A percentile compares a stretch with the other conserved stretches of the same genome.
These are phyloP conservation scores for Linderina pennispora DNA, from an alignment of 192 early-diverging fungal species.

Conservation along the genomic window DNA sequence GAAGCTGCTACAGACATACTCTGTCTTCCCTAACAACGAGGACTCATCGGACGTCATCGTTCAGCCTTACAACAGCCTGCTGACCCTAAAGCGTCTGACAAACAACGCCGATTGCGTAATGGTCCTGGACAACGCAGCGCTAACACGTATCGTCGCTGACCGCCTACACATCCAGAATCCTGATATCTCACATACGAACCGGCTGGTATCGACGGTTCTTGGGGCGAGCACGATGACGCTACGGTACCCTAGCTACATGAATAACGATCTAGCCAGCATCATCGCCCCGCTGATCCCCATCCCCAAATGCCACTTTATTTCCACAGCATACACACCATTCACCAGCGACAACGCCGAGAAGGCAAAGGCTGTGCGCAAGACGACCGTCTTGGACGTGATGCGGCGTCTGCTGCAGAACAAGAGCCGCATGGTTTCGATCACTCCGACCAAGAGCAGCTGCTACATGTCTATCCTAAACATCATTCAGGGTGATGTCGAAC, in stretches of 20 bases:
- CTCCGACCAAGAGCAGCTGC: constrained; percentile 85
- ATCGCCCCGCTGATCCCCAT: constrained; percentile 95
- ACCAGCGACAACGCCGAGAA: constrained; percentile 87
- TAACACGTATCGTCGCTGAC: constrained; percentile 89
- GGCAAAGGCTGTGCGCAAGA: constrained; percentile 91
- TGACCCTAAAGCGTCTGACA: constrained; percentile 86
- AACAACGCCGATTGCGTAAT: constrained; percentile 94
- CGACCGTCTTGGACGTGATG: constrained; percentile 98
- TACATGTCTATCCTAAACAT: constrained; percentile 98
- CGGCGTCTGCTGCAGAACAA: constrained; percentile 91
- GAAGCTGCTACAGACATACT: constrained; percentile 96
- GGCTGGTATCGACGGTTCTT: constrained; percentile 98
- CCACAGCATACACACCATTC: constrained; percentile 96
- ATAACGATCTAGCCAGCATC: constrained; percentile 96
- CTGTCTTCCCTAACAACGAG: constrained; percentile 94
- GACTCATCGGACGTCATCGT: constrained; percentile 94
- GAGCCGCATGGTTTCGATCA: constrained; percentile 96
- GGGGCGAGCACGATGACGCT: constrained; percentile 93
- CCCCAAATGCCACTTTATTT: constrained; percentile 95
- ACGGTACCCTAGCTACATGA: constrained; percentile 99
- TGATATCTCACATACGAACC: constrained; percentile 92
- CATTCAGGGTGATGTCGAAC: constrained; percentile 98
- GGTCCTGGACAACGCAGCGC: constrained; percentile 93
- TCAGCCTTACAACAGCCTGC: constrained; percentile 95
- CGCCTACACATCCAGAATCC: constrained; percentile 90